phyloP scores from a whole-genome alignment of 2,329 filamentous ascomycete species.

The Tolypocladium ovalisporum region DNA sequence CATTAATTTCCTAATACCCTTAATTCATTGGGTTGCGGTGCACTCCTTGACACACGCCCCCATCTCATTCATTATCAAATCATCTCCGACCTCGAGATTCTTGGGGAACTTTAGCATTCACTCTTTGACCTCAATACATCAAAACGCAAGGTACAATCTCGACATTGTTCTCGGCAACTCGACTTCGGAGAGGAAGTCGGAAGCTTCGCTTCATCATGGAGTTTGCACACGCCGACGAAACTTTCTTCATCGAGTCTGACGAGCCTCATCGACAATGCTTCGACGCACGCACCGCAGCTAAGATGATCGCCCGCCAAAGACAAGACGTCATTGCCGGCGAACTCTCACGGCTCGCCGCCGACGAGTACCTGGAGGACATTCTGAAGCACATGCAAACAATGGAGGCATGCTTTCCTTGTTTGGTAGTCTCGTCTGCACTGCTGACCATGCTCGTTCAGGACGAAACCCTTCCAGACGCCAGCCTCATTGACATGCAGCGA shows the following conservation, averaged over 20 bases:
- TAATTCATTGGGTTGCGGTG: slow-evolving; percentile 29
- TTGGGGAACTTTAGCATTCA: slow-evolving; percentile 39
- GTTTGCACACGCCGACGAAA: slow-evolving; percentile 30
- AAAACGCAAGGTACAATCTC: slow-evolving; percentile 1
- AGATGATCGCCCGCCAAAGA: slow-evolving; percentile 67
- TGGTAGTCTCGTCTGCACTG: background rate
- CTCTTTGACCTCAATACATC: slow-evolving; percentile 27
- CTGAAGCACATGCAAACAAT: slow-evolving; percentile 90
- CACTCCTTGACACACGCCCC: slow-evolving; percentile 20
- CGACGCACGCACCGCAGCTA: slow-evolving; percentile 63
- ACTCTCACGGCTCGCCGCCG: slow-evolving; percentile 71
- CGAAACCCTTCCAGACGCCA: slow-evolving; percentile 88
- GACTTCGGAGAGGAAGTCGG: background rate
- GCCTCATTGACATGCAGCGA: slow-evolving; percentile 96
- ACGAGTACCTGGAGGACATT: slow-evolving; percentile 91
- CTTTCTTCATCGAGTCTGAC: slow-evolving; percentile 46
- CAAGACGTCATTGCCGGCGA: slow-evolving; percentile 86
- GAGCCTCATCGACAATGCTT: slow-evolving; percentile 43
- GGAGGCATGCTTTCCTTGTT: slow-evolving; percentile 49
- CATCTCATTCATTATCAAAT: slow-evolving; percentile 26
- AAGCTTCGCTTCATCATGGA: slow-evolving; percentile 31
- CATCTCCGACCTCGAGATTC: slow-evolving; percentile 34
- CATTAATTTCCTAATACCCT: slow-evolving; percentile 48
- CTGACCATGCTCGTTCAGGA: slow-evolving; percentile 32
- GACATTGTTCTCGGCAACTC: slow-evolving; percentile 4